Base-by-base conservation (phyloP, 768 basidiomycete genomes). In the Macrocybe gigantea region DNA sequence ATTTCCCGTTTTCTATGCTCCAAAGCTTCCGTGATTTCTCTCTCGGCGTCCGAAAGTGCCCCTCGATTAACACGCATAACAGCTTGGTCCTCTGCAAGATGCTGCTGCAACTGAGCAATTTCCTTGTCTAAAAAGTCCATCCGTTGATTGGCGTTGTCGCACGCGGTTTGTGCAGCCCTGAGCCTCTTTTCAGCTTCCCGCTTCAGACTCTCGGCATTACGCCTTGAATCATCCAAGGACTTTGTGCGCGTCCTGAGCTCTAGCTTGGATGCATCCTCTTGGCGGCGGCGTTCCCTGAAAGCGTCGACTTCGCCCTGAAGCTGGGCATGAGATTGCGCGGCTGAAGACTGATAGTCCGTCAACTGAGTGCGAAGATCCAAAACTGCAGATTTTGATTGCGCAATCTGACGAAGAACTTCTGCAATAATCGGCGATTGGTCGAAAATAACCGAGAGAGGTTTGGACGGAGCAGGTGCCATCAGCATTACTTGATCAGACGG, bases 131-230 rank as follows among this genome's bases (percentile, higher is more conserved):
- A 69, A 50, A 73, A 68, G 31, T 77, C 75, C 59, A 85, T 74
- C 37, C 77, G 73, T 56, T 73, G 74, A 14, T 63, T 70, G 0
- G 85, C 77, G 47, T 73, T 82, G 57, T 88, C 83, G 33, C 85
- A 79, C 51, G 76, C 69, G 38, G 60, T 72, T 61, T 83, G 81
- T 11, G 79, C 81, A n/a, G 75, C 71, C 57, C 83, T 87, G 50
- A 94, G 74, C 55, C 83, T 83, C 71, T 89, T 93, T 66, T 98
- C 95, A 4, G 86, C 91, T 41, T 97, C 94, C 39, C 82, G 77
- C 60, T 82, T 87, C 44, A 73, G 65, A 44, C 78, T 72, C 65
- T 99, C 96, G 8, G 93, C 91, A 30, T 71, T 71, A 32, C 95
- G 83, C 65, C 85, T 88, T 46, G 80, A 70, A 62, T 99, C 95